Conservation (phyloP, 345 rosid species). For the Moringa oleifera region DNA sequence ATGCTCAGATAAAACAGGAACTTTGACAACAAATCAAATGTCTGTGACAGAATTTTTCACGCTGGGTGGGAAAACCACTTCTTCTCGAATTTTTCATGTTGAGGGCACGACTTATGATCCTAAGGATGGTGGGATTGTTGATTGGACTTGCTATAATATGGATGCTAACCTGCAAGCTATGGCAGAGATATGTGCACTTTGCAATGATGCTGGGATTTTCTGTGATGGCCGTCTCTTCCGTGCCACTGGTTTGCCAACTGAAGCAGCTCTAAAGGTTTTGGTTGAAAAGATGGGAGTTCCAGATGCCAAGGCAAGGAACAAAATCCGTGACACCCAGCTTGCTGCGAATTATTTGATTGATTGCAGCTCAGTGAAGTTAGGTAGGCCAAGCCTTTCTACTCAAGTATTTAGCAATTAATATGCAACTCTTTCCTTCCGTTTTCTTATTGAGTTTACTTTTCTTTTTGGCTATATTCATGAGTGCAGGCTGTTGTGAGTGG, state of each 20-base stretch:
- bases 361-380: slow-evolving; percentile 54
- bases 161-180: slow-evolving; percentile 82
- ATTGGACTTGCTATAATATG: slow-evolving; percentile 77
- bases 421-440: slow-evolving; percentile 5
- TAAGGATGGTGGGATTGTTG: slow-evolving; percentile 81
- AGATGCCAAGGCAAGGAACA: slow-evolving; percentile 45
- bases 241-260: slow-evolving; percentile 93
- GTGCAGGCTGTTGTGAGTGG: slow-evolving; percentile 72
- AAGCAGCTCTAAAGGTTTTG: slow-evolving; percentile 91
- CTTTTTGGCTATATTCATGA: too few species aligned
- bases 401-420: neutral
- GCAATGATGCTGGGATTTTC: slow-evolving; percentile 82
- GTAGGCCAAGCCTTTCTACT: slow-evolving; percentile 26
- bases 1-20: slow-evolving; percentile 94
- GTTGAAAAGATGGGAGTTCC: slow-evolving; percentile 92
- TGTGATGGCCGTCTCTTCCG: slow-evolving; percentile 69
- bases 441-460: slow-evolving; percentile 9
- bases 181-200: slow-evolving; percentile 79
- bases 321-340: slow-evolving; percentile 40
- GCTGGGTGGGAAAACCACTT: slow-evolving; percentile 57
- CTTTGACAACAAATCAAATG: slow-evolving; percentile 93
- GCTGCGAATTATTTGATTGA: slow-evolving; percentile 57
- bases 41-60: slow-evolving; percentile 79
- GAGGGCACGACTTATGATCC: slow-evolving; percentile 98
- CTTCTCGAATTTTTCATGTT: slow-evolving; percentile 51